A percentile compares a stretch with the other conserved stretches of the same genome.
Evolutionary conservation across 2,329 filamentous ascomycete species (phyloP).

Genomic region (Colletotrichum sp.): DNA sequence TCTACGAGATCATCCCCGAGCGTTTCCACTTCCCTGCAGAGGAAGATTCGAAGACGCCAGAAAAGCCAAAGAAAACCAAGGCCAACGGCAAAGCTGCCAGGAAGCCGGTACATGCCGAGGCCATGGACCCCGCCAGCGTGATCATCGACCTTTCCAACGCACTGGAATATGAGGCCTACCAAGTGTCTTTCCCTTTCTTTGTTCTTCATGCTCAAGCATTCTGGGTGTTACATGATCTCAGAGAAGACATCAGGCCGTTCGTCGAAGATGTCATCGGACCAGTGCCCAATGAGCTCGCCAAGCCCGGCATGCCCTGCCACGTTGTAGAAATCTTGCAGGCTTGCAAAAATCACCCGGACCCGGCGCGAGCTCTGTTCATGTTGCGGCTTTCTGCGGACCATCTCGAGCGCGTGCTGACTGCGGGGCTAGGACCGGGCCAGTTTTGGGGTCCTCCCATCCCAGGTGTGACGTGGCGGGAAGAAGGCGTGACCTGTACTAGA

Average conservation of each 20-base stretch:
- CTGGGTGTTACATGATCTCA: not conserved
- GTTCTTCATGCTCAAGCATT: not conserved
- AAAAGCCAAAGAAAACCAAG: not conserved
- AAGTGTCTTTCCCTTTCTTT: not conserved
- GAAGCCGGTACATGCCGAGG: not conserved
- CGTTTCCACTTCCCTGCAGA: not conserved
- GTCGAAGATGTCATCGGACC: not conserved
- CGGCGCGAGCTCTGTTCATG: not conserved
- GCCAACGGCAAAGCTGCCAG: not conserved
- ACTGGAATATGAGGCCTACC: not conserved
- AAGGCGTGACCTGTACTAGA: not conserved
- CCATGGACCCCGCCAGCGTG: not conserved
- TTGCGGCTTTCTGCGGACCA: not conserved
- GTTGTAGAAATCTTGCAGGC: not conserved
- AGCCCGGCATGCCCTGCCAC: not conserved
- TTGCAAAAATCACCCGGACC: not conserved
- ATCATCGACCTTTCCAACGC: not conserved
- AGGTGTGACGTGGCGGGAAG: not conserved
- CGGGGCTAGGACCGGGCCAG: not conserved
- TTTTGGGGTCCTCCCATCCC: not conserved
- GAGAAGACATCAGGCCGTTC: not conserved
- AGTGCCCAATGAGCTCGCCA: not conserved
- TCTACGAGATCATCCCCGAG: conserved; percentile 36
- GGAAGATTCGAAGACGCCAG: not conserved
- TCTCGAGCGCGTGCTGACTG: not conserved